Percentiles rank a stretch among this genome's conserved stretches.
Evolutionary conservation across 371 early-diverging fungal species (phyloP).

Genomic region (Mucor velutinosus): DNA sequence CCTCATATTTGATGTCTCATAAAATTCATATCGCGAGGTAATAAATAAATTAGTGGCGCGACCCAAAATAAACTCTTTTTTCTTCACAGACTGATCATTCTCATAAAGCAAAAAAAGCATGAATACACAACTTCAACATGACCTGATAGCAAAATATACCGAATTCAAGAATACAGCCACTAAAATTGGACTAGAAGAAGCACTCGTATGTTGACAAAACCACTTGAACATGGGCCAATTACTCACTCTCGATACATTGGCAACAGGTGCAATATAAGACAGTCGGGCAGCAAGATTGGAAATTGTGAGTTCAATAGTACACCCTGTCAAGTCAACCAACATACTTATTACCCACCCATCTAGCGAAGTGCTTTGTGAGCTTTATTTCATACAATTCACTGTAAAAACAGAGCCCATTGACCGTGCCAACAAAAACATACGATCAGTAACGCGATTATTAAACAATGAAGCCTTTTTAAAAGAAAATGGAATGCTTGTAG

Average conservation of each 20-base stretch:
- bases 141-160: constrained; percentile 4
- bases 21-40: too few species aligned
- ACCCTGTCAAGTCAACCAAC: neutral
- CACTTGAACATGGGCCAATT: too few species aligned
- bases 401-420: constrained; percentile 21
- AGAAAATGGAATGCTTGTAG: constrained; percentile 23
- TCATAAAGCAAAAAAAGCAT: neutral
- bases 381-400: constrained; percentile 6
- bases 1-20: too few species aligned
- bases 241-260: neutral
- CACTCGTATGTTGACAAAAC: constrained; percentile 12
- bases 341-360: neutral
- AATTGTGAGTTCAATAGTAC: constrained; percentile 17
- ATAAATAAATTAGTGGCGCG: too few species aligned
- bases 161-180: constrained; percentile 19
- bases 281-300: constrained; percentile 22
- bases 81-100: too few species aligned
- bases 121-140: neutral
- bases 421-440: constrained; percentile 22
- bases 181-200: constrained; percentile 27
- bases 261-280: constrained; percentile 18
- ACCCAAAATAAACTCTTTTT: too few species aligned
- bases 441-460: constrained; percentile 12
- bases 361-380: constrained; percentile 20
- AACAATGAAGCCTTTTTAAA: constrained; percentile 25